Evolutionary conservation across 225 moss, liverwort and hornwort species (phyloP).

Genomic region (Antitrichia curtipendula): DNA sequence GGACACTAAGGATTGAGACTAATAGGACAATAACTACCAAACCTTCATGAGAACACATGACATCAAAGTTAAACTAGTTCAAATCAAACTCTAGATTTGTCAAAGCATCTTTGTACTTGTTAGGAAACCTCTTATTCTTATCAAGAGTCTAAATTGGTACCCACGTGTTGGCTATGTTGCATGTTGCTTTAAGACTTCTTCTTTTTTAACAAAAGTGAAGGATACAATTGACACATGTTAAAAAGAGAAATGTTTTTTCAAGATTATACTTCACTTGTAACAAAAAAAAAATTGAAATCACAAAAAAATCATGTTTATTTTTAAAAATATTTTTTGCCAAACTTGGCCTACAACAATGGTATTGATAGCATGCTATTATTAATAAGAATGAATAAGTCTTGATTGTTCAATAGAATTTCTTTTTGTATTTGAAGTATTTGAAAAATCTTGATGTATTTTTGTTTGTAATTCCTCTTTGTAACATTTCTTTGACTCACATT

Average conservation of each 20-base stretch:
- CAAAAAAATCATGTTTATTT: too few species aligned
- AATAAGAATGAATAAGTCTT: neutral
- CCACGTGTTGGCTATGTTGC: neutral
- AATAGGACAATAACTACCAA: neutral
- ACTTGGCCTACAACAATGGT: neutral
- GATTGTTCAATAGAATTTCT: neutral
- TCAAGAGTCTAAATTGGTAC: neutral
- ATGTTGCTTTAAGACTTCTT: neutral
- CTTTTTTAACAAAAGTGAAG: neutral
- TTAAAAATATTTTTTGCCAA: neutral
- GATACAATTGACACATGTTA: fast-evolving
- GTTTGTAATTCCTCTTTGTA: too few species aligned
- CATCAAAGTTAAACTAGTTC: neutral
- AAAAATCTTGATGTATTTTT: neutral
- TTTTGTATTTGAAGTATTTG: neutral
- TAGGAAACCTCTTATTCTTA: neutral
- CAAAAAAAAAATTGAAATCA: neutral
- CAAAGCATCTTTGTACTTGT: neutral
- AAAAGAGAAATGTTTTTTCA: neutral
- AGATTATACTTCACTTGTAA: neutral
- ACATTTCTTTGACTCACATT: neutral
- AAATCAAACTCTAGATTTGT: neutral
- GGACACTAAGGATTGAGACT: neutral
- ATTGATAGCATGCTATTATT: neutral
- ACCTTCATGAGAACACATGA: neutral